A percentile compares a stretch with the other conserved stretches of the same genome.
These are phyloP conservation scores for Roridomyces roridus DNA, from an alignment of 768 basidiomycete genomes.

Conservation along the genomic window DNA sequence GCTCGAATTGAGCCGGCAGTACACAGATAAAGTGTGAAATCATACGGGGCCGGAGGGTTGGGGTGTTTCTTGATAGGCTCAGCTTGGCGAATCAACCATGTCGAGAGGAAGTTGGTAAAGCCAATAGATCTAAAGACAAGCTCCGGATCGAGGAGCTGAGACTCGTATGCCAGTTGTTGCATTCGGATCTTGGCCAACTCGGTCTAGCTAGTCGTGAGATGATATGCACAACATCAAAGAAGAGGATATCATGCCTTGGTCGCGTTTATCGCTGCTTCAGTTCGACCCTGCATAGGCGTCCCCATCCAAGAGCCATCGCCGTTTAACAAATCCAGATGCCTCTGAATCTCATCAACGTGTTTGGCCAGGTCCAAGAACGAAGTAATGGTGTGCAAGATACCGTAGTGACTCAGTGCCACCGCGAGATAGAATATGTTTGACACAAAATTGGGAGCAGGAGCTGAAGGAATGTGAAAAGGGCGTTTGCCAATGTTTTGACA, in stretches of 20 bases:
- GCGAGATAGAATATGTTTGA: conserved; percentile 93
- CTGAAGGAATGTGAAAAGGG: conserved; percentile 34
- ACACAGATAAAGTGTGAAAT: conserved; percentile 11
- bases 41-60: conserved; percentile 67
- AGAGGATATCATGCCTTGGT: conserved; percentile 61
- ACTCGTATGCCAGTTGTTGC: conserved; percentile 82
- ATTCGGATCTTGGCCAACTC: conserved; percentile 75
- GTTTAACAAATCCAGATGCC: conserved; percentile 76
- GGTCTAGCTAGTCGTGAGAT: conserved; percentile 41
- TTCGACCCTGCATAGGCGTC: conserved; percentile 77
- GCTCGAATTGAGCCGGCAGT: background rate
- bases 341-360: conserved; percentile 76
- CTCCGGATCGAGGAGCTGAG: conserved; percentile 88
- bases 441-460: conserved; percentile 86
- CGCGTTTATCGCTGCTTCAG: conserved; percentile 77
- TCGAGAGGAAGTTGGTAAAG: conserved; percentile 90
- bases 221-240: background rate
- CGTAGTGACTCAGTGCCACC: conserved; percentile 88
- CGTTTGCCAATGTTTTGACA: background rate
- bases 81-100: conserved; percentile 91
- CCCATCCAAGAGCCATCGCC: conserved; percentile 85
- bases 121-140: conserved; percentile 77
- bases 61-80: conserved; percentile 86
- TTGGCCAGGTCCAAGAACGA: conserved; percentile 76
- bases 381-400: conserved; percentile 81